Percentiles rank a stretch among this genome's conserved stretches.
phyloP scores from a whole-genome alignment of 352 stramenopile genomes.

The Phytophthora sp. region DNA sequence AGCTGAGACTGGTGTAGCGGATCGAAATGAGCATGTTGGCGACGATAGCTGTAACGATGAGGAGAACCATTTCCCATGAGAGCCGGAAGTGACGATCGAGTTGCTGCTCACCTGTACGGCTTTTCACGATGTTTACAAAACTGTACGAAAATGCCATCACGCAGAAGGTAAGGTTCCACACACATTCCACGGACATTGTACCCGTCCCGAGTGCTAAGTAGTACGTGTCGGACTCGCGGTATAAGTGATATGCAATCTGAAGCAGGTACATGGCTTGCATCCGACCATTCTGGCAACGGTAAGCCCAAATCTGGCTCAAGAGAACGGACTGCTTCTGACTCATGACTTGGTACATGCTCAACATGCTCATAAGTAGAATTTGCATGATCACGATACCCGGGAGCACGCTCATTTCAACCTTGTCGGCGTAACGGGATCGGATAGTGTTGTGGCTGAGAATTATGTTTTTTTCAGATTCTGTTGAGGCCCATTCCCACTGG shows the following conservation, averaged over 20 bases:
- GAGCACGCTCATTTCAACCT: constrained; percentile 39
- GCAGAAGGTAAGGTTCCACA: constrained; percentile 50
- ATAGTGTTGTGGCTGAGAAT: constrained; percentile 35
- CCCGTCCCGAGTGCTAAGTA: constrained; percentile 42
- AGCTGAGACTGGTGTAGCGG: constrained; percentile 38
- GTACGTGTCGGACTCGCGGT: constrained; percentile 39
- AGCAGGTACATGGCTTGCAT: constrained; percentile 45
- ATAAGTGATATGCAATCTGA: constrained; percentile 46
- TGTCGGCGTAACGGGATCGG: constrained; percentile 34
- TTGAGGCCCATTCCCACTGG: constrained; percentile 39
- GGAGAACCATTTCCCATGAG: constrained; percentile 44
- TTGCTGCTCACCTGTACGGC: constrained; percentile 38
- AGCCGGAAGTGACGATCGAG: constrained; percentile 43
- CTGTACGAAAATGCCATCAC: constrained; percentile 45
- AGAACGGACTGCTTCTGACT: constrained; percentile 41
- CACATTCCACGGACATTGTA: constrained; percentile 43
- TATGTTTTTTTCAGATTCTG: constrained; percentile 17
- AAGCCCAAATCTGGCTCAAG: constrained; percentile 47
- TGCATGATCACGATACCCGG: constrained; percentile 44
- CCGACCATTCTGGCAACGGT: constrained; percentile 43
- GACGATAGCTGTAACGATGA: constrained; percentile 36
- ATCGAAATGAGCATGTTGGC: constrained; percentile 34
- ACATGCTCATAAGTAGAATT: constrained; percentile 39
- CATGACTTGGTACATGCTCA: constrained; percentile 48
- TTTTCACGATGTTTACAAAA: constrained; percentile 44